Evolutionary conservation across 1,284 basidiomycete species (phyloP).

Genomic region (Ganoderma sinense): DNA sequence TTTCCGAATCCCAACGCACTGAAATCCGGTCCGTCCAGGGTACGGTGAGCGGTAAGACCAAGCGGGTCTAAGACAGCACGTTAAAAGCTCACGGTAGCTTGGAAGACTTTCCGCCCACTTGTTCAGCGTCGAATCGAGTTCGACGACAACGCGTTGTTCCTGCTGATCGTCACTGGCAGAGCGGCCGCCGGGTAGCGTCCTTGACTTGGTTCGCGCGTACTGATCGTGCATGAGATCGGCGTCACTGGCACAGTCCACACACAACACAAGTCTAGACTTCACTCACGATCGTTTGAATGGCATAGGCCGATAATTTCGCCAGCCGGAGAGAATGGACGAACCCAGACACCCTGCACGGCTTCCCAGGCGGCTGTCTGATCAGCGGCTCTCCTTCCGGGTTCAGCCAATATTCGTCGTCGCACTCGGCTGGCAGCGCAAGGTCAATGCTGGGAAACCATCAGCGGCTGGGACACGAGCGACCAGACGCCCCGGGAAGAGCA

Average conservation of each 20-base stretch:
- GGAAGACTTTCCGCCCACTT: constrained; percentile 32
- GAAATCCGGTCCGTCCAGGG: too few species aligned
- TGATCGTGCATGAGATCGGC: background rate
- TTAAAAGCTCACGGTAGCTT: constrained; percentile 27
- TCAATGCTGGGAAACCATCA: background rate
- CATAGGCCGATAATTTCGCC: constrained; percentile 59
- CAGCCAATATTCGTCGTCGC: constrained; percentile 73
- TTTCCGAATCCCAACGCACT: constrained; percentile 63
- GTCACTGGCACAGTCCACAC: too few species aligned
- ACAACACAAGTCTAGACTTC: background rate
- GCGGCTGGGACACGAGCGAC: constrained; percentile 33
- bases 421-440: constrained; percentile 61
- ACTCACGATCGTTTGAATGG: constrained; percentile 57
- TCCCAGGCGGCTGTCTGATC: constrained; percentile 54
- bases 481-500: too few species aligned
- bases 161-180: constrained; percentile 30
- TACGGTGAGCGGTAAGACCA: too few species aligned
- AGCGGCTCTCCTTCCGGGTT: constrained; percentile 47
- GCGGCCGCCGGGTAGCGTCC: constrained; percentile 23
- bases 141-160: constrained; percentile 33
- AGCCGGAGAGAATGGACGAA: constrained; percentile 61
- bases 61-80: too few species aligned
- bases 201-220: constrained; percentile 32
- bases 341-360: constrained; percentile 51
- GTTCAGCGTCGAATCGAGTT: constrained; percentile 34